Base-by-base conservation (phyloP, 2,329 filamentous ascomycete species). In the Cercospora beticola region DNA sequence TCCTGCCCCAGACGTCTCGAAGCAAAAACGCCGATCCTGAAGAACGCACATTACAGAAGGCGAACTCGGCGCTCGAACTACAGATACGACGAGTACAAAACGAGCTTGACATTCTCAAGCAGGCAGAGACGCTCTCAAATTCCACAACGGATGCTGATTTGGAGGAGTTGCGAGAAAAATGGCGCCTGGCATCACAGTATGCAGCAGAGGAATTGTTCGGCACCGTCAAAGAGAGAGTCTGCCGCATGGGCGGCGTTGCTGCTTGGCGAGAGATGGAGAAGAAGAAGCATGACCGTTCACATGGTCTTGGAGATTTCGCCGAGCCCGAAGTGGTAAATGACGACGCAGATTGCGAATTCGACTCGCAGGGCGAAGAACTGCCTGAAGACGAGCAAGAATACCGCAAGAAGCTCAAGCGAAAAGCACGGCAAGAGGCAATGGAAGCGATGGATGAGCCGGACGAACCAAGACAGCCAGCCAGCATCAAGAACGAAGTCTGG, bases 121-220 rank as follows among this genome's bases (percentile, higher is more conserved):
- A 89, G 74, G 87, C 87, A 4, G 74, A 81, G 9, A 81, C 82
- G 49, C 85, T 89, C 74, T 82, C 85, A 71, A 74, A 70, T 2
- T 79, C 78, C 3, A 73, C 72, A 52, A 79, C 79, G 65, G 86
- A 89, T 75, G 81, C 79, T 1, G 87, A 91, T 67, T 80, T 92
- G 26, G 79, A 85, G 52, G 79, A 76, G 0, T 74, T 92, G 71
- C 84, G 87, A 52, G 77, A 76, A 3, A 89, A 86, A 76, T 93
- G 90, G 90, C 86, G 83, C 58, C 78, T 75, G 0, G 86, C 87
- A 18, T 87, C 86, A 68, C 84, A 89, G 70, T 80, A 83, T 61
- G 89, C 88, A 6, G 90, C 90, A 0, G 90, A 92, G 72, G 88
- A 91, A 74, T 79, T 92, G 10, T 92, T 90, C 77, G 83, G 80